A percentile compares a stretch with the other conserved stretches of the same genome.
Conservation (phyloP, 2,329 filamentous ascomycete genomes). For the Diaporthe capsici region DNA sequence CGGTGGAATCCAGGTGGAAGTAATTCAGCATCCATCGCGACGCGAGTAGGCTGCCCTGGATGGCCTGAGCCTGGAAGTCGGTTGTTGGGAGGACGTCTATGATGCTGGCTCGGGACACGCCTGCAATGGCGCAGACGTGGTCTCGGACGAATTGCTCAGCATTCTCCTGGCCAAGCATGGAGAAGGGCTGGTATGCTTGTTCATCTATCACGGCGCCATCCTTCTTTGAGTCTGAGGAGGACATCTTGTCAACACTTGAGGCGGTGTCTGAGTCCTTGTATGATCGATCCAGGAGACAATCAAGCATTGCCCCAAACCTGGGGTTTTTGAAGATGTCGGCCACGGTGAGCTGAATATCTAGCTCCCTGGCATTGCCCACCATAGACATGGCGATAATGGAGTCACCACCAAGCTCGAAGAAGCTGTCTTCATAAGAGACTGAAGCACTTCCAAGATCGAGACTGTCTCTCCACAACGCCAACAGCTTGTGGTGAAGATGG, state of each 20-base stretch:
- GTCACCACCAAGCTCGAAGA: conserved; percentile 50
- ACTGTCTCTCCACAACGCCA: conserved; percentile 11
- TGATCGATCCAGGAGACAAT: neutral
- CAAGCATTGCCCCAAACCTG: conserved; percentile 10
- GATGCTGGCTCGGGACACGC: conserved; percentile 18
- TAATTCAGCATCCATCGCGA: conserved; percentile 10
- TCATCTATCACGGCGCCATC: neutral
- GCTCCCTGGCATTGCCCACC: conserved; percentile 39
- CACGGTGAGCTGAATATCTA: conserved; percentile 8
- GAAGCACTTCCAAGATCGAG: neutral
- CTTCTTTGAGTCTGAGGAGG: neutral
- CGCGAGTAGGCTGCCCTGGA: conserved; percentile 22
- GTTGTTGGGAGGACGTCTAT: conserved; percentile 38
- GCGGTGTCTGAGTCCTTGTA: neutral
- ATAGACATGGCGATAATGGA: conserved; percentile 48
- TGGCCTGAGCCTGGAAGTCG: conserved; percentile 46
- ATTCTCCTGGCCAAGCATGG: conserved; percentile 4
- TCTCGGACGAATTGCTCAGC: conserved; percentile 8
- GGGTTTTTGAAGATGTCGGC: conserved; percentile 14
- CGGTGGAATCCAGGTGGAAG: conserved; percentile 4
- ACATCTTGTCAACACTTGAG: neutral
- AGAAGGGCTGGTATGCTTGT: neutral
- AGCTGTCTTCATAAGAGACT: conserved; percentile 42
- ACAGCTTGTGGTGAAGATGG: neutral
- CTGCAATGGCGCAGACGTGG: neutral